Conservation (phyloP, 2,329 filamentous ascomycete genomes). For the Spiromastix sp. region DNA sequence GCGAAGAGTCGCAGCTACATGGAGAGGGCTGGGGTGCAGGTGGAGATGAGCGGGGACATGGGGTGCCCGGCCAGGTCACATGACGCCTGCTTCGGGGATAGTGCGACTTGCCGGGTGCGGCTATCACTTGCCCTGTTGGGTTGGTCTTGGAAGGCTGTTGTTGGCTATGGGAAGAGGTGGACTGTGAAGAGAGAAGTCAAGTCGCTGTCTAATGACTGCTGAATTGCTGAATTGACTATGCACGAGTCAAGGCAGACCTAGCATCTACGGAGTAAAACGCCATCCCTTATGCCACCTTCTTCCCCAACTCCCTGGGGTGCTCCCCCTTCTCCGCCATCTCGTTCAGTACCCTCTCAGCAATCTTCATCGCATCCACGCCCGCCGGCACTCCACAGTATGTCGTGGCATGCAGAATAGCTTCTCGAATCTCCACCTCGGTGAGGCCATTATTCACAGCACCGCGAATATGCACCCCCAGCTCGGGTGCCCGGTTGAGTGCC, state of each 20-base stretch:
- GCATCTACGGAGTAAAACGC: neutral
- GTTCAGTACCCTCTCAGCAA: conserved; percentile 40
- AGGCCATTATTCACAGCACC: conserved; percentile 55
- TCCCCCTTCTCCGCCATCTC: conserved; percentile 41
- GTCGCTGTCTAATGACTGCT: too few species aligned
- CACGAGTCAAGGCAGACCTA: neutral
- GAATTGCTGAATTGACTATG: neutral
- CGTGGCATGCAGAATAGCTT: conserved; percentile 42
- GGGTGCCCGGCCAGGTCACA: too few species aligned
- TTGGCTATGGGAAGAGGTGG: too few species aligned
- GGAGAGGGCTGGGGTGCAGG: too few species aligned
- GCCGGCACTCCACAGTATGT: conserved; percentile 46
- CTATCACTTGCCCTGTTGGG: too few species aligned
- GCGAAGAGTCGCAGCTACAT: too few species aligned
- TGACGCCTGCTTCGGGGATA: too few species aligned
- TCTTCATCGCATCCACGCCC: conserved; percentile 45
- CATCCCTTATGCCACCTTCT: conserved; percentile 1
- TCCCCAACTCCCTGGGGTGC: conserved; percentile 13
- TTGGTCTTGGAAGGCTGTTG: too few species aligned
- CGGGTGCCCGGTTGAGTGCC: conserved; percentile 48
- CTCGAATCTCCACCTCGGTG: conserved; percentile 51
- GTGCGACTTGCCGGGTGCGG: too few species aligned
- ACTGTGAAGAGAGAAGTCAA: too few species aligned
- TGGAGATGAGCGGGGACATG: too few species aligned
- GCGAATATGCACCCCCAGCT: conserved; percentile 52